phyloP scores from a whole-genome alignment of 306 rosid genomes.

The Inga laurina region DNA sequence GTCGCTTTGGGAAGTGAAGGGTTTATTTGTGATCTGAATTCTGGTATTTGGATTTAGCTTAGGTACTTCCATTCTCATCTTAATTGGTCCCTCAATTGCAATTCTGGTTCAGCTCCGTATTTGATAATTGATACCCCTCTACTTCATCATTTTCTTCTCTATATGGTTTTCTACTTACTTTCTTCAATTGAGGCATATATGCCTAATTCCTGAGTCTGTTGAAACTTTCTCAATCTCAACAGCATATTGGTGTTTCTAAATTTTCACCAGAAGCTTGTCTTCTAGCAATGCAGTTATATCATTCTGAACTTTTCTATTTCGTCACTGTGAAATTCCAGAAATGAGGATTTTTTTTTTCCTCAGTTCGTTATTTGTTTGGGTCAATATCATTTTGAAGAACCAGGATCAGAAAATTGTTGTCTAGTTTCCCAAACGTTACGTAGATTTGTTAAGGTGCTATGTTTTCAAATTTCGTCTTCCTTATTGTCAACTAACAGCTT shows the following conservation, averaged over 20 bases:
- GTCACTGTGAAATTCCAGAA: conserved; percentile 27
- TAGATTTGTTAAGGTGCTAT: background rate
- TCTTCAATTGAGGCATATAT: background rate
- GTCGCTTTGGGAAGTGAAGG: background rate
- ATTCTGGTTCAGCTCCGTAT: background rate
- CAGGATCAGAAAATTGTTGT: conserved; percentile 6
- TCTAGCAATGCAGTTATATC: conserved; percentile 18
- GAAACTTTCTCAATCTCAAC: conserved; percentile 1
- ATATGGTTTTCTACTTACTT: background rate
- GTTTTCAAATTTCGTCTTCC: no score
- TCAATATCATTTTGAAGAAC: background rate
- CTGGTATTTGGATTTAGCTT: conserved; percentile 30
- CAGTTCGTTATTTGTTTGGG: conserved; percentile 8
- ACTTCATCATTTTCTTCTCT: background rate
- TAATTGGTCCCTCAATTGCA: conserved; percentile 21
- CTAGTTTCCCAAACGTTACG: conserved; percentile 1
- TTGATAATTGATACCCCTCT: background rate
- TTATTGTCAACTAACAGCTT: no score
- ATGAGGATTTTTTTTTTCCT: background rate
- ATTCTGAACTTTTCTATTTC: conserved; percentile 11
- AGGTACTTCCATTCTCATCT: conserved; percentile 46
- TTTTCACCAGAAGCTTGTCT: conserved; percentile 22
- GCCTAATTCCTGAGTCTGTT: background rate
- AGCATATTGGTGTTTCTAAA: conserved; percentile 14
- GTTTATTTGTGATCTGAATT: conserved; percentile 63